Conservation (phyloP, 2,329 filamentous ascomycete genomes). For the Penicillium sp. region DNA sequence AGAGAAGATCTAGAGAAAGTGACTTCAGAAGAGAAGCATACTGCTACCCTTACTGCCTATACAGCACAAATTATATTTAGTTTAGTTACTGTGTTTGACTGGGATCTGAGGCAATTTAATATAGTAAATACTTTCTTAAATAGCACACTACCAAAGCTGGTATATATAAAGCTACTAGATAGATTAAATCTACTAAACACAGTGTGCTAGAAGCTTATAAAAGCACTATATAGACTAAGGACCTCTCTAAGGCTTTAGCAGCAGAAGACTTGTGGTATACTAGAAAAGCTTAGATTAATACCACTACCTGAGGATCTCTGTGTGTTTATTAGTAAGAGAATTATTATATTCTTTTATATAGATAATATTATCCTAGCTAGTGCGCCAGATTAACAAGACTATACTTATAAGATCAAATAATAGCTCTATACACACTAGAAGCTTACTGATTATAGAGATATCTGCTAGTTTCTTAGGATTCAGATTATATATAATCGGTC, state of each 20-base stretch:
- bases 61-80: no score
- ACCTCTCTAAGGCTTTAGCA: constrained; percentile 17
- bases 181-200: background rate
- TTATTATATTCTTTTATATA: no score
- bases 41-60: no score
- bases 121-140: constrained; percentile 22
- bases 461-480: constrained; percentile 8
- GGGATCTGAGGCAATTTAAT: no score
- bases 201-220: no score
- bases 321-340: background rate
- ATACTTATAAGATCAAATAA: background rate
- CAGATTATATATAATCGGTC: constrained; percentile 6
- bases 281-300: constrained; percentile 3
- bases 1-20: constrained; percentile 25
- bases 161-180: background rate
- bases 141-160: constrained; percentile 3
- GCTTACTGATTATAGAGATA: background rate
- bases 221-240: constrained; percentile 16
- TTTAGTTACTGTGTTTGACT: no score
- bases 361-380: no score
- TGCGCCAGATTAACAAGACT: no score
- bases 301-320: constrained; percentile 14
- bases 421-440: background rate
- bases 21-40: no score
- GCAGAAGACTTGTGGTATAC: constrained; percentile 8